Base-by-base conservation (phyloP, 2,329 filamentous ascomycete genomes). In the Dactylonectria estremocensis region DNA sequence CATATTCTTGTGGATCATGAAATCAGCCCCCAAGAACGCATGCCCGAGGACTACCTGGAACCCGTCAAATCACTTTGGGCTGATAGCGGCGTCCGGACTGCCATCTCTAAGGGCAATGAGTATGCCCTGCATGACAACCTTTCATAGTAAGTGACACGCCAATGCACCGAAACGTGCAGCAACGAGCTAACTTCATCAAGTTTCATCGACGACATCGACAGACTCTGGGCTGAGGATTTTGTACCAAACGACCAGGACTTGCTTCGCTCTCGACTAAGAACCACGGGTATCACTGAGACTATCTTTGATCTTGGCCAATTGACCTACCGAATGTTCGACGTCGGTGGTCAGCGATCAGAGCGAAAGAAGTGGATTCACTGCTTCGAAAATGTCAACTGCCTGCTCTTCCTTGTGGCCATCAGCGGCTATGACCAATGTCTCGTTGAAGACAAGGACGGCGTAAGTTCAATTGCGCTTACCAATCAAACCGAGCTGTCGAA, bases 351-450 rank as follows among this genome's bases (percentile, higher is more conserved):
- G 80, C 88, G 95, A 75, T 97, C 95, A 31, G 95, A 97, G 82
- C 92, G 95, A 69, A 97, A 97, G 88, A 97, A 97, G 86, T 97
- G 95, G 95, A 97, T 97, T 70, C 95, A 97, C 80, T 96, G 95
- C 79, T 97, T 97, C 79, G 95, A 97, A 80, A 96, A 96, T 72
- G 95, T 97, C 69, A 95, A 96, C 77, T 95, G 94, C 74, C 87
- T 98, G 61, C 86, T 98, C 46, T 98, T 98, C 83, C 88, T 98
- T 73, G 95, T 97, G 59, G 95, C 95, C 54, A 95, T 98, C 75
- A 97, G 95, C 71, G 95, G 95, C 67, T 98, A 98, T 80, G 95
- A 98, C 79, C 96, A 98, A 81, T 97, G 95, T 77, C 85, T 98
- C 55, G 94, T 98, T 3, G 95, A 98, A 83, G 95, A 98, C 80